Evolutionary conservation across 2,329 filamentous ascomycete species (phyloP), one percentile per base, ranked within the genome.

Genomic region (Tolypocladium tundrense): DNA sequence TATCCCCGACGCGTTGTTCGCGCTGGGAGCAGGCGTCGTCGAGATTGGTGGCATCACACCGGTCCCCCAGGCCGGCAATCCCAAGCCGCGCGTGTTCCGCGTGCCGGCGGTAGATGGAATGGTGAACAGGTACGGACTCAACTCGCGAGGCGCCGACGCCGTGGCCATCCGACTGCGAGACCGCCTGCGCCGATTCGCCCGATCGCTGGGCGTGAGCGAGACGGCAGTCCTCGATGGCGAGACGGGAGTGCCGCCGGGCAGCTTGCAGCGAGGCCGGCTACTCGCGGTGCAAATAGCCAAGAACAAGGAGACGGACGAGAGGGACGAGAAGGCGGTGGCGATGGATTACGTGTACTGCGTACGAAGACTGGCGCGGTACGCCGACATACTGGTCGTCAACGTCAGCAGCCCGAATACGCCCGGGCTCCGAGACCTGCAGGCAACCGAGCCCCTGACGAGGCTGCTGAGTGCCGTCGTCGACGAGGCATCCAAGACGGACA

Each of bases 391-490:
- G n/a, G 93, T 97, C 9, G 94, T 99, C 68, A 99, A 99, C 67
- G 94, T 99, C 54, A 96, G 91, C 68, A 95, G 90, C 65, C 94
- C 94, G 31, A 99, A 99, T 75, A 97, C 93, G 0, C 93, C 93
- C 0, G 93, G 94, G 0, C 80, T 97, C 54, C 85, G 94, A 31
- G 88, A 91, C 58, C 78, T 99, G 42, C 94, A 99, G 74, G 88
- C 89, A 2, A 83, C 87, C 0, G 91, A 88, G 63, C 93, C 92
- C 1, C 76, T 99, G 58, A 93, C 91, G 2, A 78, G 83, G 48
- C 87, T 99, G 53, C 76, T 99, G 45, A 83, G 80, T 11, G 89
- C 90, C 1, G 93, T 97, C 0, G 93, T 97, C 1, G 79, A 84
- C 19, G 89, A 93, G 57, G 91, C 91, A 1, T 77, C 82, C 64